phyloP scores from a whole-genome alignment of 2,329 filamentous ascomycete species.

The Laburnicola sp. region DNA sequence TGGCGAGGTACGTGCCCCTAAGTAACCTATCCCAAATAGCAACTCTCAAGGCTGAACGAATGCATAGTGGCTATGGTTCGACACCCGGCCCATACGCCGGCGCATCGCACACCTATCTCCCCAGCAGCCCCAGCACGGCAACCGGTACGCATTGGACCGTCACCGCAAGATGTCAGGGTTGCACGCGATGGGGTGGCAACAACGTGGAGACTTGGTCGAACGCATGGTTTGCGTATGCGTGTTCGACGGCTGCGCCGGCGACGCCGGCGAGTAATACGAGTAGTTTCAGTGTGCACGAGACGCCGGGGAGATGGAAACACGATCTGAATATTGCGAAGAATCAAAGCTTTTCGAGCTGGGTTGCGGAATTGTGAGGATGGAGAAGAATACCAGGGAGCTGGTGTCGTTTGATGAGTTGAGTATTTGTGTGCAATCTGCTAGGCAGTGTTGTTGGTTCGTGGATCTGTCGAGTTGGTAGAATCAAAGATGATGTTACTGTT shows the following conservation, averaged over 20 bases:
- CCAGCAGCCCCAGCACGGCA: slow-evolving; percentile 6
- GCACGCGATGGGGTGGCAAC: slow-evolving; percentile 18
- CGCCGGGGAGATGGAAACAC: not conserved
- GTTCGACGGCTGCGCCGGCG: not conserved
- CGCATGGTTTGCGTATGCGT: slow-evolving; percentile 4
- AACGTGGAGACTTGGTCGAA: not conserved
- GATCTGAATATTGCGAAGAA: slow-evolving; percentile 6
- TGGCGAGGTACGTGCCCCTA: slow-evolving; percentile 19
- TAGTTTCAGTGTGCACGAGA: slow-evolving; percentile 1
- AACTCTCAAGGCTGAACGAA: not conserved
- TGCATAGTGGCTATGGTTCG: slow-evolving; percentile 79
- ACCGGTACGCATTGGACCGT: slow-evolving; percentile 21
- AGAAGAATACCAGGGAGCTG: not conserved
- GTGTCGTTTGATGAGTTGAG: no score
- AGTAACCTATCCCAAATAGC: not conserved
- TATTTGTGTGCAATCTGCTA: no score
- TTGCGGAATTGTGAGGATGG: not conserved
- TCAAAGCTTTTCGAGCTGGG: slow-evolving; percentile 1
- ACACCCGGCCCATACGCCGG: slow-evolving; percentile 67
- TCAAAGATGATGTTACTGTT: no score
- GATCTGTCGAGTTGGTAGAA: no score
- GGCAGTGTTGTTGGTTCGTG: no score
- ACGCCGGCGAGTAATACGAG: slow-evolving; percentile 4
- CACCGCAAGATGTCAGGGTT: slow-evolving; percentile 21
- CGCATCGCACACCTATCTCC: slow-evolving; percentile 19